Conservation (phyloP, 176 grass and related monocot genomes). For the Carex scoparia region DNA sequence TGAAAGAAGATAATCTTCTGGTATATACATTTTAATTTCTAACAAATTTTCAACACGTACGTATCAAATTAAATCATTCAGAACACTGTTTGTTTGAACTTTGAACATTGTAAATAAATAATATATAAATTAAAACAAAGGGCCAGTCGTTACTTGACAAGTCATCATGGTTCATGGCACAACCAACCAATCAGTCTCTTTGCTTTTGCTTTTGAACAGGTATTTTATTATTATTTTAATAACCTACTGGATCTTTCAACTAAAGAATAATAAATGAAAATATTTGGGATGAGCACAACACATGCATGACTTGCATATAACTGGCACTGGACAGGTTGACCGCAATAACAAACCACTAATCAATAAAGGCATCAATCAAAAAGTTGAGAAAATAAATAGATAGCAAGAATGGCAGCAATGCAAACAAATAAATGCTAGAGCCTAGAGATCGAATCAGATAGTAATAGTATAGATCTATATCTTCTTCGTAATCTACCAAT, state of each 20-base stretch:
- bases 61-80: too few species aligned
- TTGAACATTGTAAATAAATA: too few species aligned
- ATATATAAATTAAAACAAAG: too few species aligned
- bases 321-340: neutral
- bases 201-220: neutral
- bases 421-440: neutral
- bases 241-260: neutral
- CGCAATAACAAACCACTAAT: neutral
- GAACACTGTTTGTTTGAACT: too few species aligned
- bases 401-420: neutral
- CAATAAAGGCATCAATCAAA: neutral
- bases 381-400: neutral
- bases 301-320: conserved; percentile 2
- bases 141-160: neutral
- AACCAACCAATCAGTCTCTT: neutral
- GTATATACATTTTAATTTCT: neutral
- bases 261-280: neutral
- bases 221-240: conserved; percentile 1
- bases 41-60: neutral
- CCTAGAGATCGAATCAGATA: too few species aligned
- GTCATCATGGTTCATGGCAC: neutral
- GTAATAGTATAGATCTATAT: too few species aligned
- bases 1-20: neutral
- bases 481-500: neutral
- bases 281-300: neutral